phyloP scores from a whole-genome alignment of 129 eudicot genomes.

The Flaveria bidentis region DNA sequence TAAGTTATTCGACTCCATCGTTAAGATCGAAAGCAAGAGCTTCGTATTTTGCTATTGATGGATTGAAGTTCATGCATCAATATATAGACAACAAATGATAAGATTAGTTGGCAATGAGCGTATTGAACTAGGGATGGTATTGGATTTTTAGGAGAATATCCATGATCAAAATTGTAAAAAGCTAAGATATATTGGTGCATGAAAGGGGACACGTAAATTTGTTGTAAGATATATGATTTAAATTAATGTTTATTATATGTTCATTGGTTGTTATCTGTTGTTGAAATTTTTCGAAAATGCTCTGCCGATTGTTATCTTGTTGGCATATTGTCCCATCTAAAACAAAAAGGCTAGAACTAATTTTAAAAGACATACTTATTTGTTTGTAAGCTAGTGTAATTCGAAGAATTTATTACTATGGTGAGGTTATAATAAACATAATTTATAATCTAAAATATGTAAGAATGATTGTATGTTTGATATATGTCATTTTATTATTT shows the following conservation, averaged over 20 bases:
- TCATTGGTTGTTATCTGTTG: neutral
- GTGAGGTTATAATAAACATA: no score
- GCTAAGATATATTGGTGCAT: slow-evolving; percentile 17
- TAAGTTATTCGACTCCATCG: slow-evolving; percentile 50
- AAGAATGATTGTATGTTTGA: no score
- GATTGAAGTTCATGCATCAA: neutral
- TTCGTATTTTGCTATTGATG: slow-evolving; percentile 1
- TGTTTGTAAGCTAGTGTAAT: no score
- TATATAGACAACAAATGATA: slow-evolving; percentile 24
- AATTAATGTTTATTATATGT: slow-evolving; percentile 4
- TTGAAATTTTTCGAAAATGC: neutral
- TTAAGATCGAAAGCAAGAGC: neutral
- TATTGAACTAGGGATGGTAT: slow-evolving; percentile 19
- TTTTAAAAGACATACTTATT: no score
- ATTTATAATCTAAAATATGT: no score
- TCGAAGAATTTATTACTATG: no score
- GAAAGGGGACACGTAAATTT: slow-evolving; percentile 9
- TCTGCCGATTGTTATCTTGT: neutral
- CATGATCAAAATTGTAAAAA: neutral
- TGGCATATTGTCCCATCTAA: slow-evolving; percentile 13
- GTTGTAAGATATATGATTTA: neutral
- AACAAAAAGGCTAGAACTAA: neutral
- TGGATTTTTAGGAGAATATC: slow-evolving; percentile 34
- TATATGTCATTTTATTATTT: no score
- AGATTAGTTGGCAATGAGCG: slow-evolving; percentile 1